Evolutionary conservation across 164 flowering plant species (phyloP).

Genomic region (Stephania cephalantha): DNA sequence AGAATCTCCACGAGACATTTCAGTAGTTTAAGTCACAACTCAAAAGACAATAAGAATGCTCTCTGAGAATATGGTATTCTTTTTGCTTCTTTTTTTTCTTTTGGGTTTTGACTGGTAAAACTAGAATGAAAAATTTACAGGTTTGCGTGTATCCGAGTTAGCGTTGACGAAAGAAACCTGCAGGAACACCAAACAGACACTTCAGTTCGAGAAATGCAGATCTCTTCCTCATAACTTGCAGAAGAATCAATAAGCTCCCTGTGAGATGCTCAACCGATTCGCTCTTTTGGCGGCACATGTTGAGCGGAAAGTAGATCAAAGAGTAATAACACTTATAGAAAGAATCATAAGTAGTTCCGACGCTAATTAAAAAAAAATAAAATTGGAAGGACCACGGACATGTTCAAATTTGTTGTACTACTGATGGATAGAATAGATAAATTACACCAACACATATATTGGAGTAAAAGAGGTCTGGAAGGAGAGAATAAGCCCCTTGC

Average conservation of each 20-base stretch:
- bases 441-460: conserved; percentile 7
- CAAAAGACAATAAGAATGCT: conserved; percentile 3
- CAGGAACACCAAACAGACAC: conserved; percentile 66
- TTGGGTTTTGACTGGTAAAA: neutral
- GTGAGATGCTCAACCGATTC: neutral
- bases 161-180: conserved; percentile 73
- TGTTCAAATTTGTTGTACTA: neutral
- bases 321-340: neutral
- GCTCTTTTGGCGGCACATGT: neutral
- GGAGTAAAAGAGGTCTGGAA: neutral
- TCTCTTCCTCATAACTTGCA: conserved; percentile 9
- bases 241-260: neutral
- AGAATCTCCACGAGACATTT: neutral
- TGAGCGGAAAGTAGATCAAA: neutral
- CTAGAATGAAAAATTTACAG: conserved; percentile 32
- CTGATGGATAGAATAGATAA: neutral
- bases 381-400: neutral
- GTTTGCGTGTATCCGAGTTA: conserved; percentile 40
- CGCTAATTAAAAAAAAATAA: neutral
- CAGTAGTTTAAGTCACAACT: neutral
- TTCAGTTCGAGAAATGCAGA: conserved; percentile 47
- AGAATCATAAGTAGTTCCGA: neutral
- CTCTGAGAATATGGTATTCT: conserved; percentile 20
- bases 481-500: conserved; percentile 13
- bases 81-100: neutral